Percentiles rank a stretch among this genome's conserved stretches.
These are phyloP conservation scores for Aspergillus sclerotialis DNA, from an alignment of 2,329 filamentous ascomycete species.

Conservation along the genomic window DNA sequence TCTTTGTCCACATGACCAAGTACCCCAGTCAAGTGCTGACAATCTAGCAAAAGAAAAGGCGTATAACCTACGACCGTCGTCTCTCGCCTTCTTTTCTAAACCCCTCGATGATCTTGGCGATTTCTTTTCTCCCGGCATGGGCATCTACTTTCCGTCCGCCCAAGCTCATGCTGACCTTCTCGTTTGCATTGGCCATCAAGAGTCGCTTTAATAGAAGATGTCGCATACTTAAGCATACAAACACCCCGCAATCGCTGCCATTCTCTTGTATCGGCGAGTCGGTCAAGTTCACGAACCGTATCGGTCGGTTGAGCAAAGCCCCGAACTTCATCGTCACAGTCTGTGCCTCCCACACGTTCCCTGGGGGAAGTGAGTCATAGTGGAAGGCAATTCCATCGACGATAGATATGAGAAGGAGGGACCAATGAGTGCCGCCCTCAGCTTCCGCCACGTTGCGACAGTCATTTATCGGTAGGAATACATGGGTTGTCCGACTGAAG, in stretches of 20 bases:
- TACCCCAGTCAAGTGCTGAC: not conserved
- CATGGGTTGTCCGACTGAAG: constrained; percentile 74
- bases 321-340: constrained; percentile 63
- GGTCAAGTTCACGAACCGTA: constrained; percentile 67
- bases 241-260: constrained; percentile 88
- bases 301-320: constrained; percentile 59
- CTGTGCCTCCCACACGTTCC: constrained; percentile 68
- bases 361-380: constrained; percentile 78
- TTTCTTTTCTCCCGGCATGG: constrained; percentile 73
- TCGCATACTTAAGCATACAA: constrained; percentile 91
- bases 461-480: constrained; percentile 95
- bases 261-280: constrained; percentile 91
- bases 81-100: constrained; percentile 82
- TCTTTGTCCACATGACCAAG: no score
- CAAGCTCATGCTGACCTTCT: constrained; percentile 94
- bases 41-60: not conserved
- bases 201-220: constrained; percentile 83
- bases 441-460: constrained; percentile 65
- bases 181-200: constrained; percentile 66
- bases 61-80: constrained; percentile 66
- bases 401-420: constrained; percentile 77
- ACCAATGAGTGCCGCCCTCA: constrained; percentile 95
- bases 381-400: constrained; percentile 92
- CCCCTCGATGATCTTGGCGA: constrained; percentile 80
- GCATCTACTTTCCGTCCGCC: constrained; percentile 78